These are phyloP conservation scores for Crithidia mellificae DNA, from an alignment of 208 protist species.

Conservation along the genomic window DNA sequence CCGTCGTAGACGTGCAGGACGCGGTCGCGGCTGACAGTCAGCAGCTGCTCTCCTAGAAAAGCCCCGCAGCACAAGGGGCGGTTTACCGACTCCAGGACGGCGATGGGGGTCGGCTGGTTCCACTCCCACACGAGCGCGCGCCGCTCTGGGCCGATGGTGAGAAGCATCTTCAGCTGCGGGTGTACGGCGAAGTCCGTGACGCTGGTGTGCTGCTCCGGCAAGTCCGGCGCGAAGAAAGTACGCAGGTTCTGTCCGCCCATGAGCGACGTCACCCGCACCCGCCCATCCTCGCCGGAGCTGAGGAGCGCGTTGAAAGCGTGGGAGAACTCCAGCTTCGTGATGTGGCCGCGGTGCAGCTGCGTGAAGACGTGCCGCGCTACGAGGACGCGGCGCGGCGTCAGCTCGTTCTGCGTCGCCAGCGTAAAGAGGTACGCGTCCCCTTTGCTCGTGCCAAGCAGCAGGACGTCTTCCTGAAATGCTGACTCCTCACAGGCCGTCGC, in stretches of 20 bases:
- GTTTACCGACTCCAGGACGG: conserved; percentile 66
- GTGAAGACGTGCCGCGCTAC: conserved; percentile 28
- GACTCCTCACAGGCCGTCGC: conserved; percentile 62
- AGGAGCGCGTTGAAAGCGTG: conserved; percentile 60
- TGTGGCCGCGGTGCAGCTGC: conserved; percentile 39
- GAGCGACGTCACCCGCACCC: conserved; percentile 66
- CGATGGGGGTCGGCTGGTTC: conserved; percentile 54
- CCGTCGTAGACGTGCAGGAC: conserved; percentile 70
- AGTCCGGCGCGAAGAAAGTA: conserved; percentile 36
- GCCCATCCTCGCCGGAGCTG: conserved; percentile 69
- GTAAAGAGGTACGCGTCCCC: conserved; percentile 72
- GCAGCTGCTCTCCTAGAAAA: conserved; percentile 52
- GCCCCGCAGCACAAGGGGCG: conserved; percentile 65
- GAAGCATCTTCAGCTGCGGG: conserved; percentile 59
- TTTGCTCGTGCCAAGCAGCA: conserved; percentile 63
- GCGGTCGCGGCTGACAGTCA: conserved; percentile 66
- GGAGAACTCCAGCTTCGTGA: conserved; percentile 78
- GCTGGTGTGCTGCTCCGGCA: conserved; percentile 46
- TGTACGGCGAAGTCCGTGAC: conserved; percentile 71
- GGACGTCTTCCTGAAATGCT: conserved; percentile 58
- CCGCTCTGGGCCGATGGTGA: conserved; percentile 78
- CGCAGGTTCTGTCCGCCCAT: conserved; percentile 53
- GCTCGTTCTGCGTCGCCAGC: conserved; percentile 42
- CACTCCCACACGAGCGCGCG: conserved; percentile 83
- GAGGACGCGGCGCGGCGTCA: conserved; percentile 44